Conservation (phyloP, 2,329 filamentous ascomycete species). For the Fonsecaea pugnacius region DNA sequence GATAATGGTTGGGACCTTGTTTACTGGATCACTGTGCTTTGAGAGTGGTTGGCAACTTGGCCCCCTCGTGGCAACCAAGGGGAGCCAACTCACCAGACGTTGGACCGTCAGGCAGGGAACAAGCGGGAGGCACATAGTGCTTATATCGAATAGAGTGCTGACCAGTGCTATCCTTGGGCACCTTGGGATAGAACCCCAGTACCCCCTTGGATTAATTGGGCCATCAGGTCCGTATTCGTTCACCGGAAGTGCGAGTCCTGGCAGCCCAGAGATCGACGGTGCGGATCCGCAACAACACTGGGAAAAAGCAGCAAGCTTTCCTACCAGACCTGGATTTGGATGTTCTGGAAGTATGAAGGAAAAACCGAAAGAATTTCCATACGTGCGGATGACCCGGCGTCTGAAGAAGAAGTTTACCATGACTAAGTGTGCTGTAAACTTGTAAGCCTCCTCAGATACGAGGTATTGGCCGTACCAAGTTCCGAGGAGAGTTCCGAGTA, state of each 20-base stretch:
- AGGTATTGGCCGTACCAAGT: neutral
- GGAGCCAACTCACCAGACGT: neutral
- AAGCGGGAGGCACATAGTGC: slow-evolving; percentile 21
- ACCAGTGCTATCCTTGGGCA: slow-evolving; percentile 22
- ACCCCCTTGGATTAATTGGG: neutral
- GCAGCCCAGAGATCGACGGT: slow-evolving; percentile 13
- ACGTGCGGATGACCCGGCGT: neutral
- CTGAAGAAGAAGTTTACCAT: neutral
- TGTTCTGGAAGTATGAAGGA: neutral
- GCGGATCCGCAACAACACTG: slow-evolving; percentile 24
- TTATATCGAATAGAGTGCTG: slow-evolving; percentile 25
- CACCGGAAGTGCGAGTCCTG: slow-evolving; percentile 7
- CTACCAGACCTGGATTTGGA: neutral
- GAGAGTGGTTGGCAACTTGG: neutral
- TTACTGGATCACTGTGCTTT: slow-evolving; percentile 13
- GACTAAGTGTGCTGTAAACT: neutral
- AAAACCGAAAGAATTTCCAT: slow-evolving; percentile 8
- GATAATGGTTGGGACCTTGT: slow-evolving; percentile 5
- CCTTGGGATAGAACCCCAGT: slow-evolving; percentile 9
- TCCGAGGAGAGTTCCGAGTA: too few species aligned
- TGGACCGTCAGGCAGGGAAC: neutral
- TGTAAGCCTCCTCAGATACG: neutral
- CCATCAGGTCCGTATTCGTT: slow-evolving; percentile 22
- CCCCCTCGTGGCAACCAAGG: slow-evolving; percentile 26
- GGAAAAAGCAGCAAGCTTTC: slow-evolving; percentile 11